Conservation (phyloP, 208 protist species). For the Crithidia mellificae region DNA sequence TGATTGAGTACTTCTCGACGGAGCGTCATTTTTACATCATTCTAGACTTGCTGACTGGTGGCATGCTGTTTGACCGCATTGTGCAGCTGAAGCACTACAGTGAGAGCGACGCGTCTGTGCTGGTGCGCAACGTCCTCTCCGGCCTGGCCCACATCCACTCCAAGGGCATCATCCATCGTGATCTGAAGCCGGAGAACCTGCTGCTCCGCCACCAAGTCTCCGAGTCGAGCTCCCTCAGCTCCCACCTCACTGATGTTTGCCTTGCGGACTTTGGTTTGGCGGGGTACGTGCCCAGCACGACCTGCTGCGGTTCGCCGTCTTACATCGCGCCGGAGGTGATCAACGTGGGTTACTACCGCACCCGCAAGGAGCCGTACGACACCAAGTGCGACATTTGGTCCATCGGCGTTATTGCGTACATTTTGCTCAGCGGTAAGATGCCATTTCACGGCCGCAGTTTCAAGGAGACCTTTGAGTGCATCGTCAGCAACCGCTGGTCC, state of each 20-base stretch:
- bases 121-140: slow-evolving; percentile 96
- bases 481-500: slow-evolving; percentile 62
- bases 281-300: slow-evolving; percentile 61
- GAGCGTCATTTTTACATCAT: slow-evolving; percentile 90
- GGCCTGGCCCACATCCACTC: slow-evolving; percentile 95
- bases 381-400: slow-evolving; percentile 87
- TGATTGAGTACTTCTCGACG: slow-evolving; percentile 96
- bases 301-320: slow-evolving; percentile 77
- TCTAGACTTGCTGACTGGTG: slow-evolving; percentile 98
- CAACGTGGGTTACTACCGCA: slow-evolving; percentile 62
- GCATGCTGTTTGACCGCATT: slow-evolving; percentile 98
- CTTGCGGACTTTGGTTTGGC: slow-evolving; percentile 98
- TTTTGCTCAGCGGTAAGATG: slow-evolving; percentile 75
- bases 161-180: slow-evolving; percentile 98
- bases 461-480: slow-evolving; percentile 66
- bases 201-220: slow-evolving; percentile 96
- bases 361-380: slow-evolving; percentile 57
- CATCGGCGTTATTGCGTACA: slow-evolving; percentile 83
- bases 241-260: slow-evolving; percentile 88
- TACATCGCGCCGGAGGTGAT: slow-evolving; percentile 89
- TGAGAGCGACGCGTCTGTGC: slow-evolving; percentile 94
- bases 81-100: slow-evolving; percentile 96
- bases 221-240: slow-evolving; percentile 25
- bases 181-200: slow-evolving; percentile 99
- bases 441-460: slow-evolving; percentile 68